Evolutionary conservation across 2,329 filamentous ascomycete species (phyloP), one percentile per base, ranked within the genome.

Genomic region (Aspergillus ochraceus): DNA sequence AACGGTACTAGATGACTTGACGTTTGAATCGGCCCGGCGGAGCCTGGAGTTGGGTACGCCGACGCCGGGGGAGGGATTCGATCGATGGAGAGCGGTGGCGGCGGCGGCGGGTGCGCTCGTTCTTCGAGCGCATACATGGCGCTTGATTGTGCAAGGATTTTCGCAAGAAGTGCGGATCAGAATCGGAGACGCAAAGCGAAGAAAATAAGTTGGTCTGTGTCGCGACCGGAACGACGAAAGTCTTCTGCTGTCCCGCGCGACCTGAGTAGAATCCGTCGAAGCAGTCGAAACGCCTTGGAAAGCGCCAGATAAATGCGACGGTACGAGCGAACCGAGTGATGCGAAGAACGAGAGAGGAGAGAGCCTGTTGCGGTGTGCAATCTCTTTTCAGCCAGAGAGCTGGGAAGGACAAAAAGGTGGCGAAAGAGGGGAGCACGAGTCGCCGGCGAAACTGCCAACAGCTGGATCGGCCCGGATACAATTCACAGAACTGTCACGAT

Each of bases 1-100:
- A 78, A 68, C 8, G 78, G 71, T 6, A 73, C 71, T n/a, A 79
- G 72, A 53, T 74, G 72, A 53, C 72, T 70, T 57, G 68, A 66
- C 19, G 71, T 64, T 19, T 66, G 71, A 52, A 75, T 64, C 32
- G 74, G 68, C 49, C 66, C 70, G 58, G 65, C 65, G 53, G 74
- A 65, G 30, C 71, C 71, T 55, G 74, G 69, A 56, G 75, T 70
- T 57, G 73, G 72, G 68, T 77, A 73, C 50, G 72, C 66, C 54
- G 73, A 69, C 46, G 73, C 70, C 32, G 70, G 69, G 46, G 69
- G 70, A 62, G 71, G 71, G 60, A 76, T 75, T 66, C 74, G 74
- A 68, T 77, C 75, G 72, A 76, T 76, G 64, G 71, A 73, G 62
- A 77, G 73, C 22, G 74, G 71, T 46, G 75, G 74, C 29, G 71